Conservation (phyloP, 345 rosid species). For the Noccaea caerulescens region DNA sequence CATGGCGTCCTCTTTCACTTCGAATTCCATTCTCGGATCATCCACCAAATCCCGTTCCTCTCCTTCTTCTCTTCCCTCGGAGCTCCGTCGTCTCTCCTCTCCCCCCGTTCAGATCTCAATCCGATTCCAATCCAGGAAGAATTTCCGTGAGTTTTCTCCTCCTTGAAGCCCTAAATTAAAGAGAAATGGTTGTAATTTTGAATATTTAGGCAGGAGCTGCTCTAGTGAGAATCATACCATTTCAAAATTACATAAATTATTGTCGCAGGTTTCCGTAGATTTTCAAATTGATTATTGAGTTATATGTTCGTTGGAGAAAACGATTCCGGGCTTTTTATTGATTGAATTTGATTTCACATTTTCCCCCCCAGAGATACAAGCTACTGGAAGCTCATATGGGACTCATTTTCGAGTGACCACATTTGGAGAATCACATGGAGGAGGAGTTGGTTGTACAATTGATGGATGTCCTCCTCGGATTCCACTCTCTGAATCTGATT, state of each 20-base stretch:
- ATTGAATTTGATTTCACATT: slow-evolving; percentile 10
- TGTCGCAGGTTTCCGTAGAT: no score
- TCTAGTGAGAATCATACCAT: no score
- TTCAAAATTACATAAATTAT: no score
- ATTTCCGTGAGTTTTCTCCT: slow-evolving; percentile 54
- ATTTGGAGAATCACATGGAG: slow-evolving; percentile 98
- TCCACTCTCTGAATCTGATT: slow-evolving; percentile 78
- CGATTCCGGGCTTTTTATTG: background rate
- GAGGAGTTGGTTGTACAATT: slow-evolving; percentile 93
- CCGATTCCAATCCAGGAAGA: slow-evolving; percentile 50
- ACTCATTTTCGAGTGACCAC: slow-evolving; percentile 82
- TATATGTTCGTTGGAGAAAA: no score
- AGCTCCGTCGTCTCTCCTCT: slow-evolving; percentile 54
- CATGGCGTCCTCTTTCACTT: slow-evolving; percentile 65
- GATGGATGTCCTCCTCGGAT: slow-evolving; percentile 97
- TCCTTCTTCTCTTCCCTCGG: slow-evolving; percentile 47
- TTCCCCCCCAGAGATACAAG: slow-evolving; percentile 66
- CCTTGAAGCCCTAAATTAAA: no score
- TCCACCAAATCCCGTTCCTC: slow-evolving; percentile 43
- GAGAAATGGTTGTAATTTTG: no score
- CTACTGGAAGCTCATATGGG: slow-evolving; percentile 86
- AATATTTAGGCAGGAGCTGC: no score
- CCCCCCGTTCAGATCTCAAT: slow-evolving; percentile 50
- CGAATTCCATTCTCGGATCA: slow-evolving; percentile 52
- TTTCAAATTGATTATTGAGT: no score